Evolutionary conservation across 2,329 filamentous ascomycete species (phyloP), one percentile per base, ranked within the genome.

Genomic region (Sporothrix luriei): DNA sequence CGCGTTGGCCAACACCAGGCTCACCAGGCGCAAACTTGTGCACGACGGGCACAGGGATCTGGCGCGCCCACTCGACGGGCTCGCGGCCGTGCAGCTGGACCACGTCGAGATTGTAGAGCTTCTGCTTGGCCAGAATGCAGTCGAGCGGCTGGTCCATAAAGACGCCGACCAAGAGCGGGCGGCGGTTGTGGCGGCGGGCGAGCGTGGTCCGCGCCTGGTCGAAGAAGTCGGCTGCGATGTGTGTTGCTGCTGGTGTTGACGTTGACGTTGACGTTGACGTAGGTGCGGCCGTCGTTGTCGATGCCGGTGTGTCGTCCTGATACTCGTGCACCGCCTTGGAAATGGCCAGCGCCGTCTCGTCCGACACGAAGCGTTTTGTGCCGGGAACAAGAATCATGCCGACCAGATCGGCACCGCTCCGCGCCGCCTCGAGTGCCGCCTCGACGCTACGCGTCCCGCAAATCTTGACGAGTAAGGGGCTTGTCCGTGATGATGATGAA

Each of bases 61-160:
- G 80, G 59, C 82, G 86, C 1, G 94, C 90, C 94, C 94, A 99
- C 78, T 99, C 95, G 4, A 97, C 76, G 2, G 95, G 94, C 78
- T 99, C 96, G 61, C 90, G 86, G 10, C 95, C 96, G 77, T 99
- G 95, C 2, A 99, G 86, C 77, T 99, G 95, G 7, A 99, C 92
- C 68, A 97, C 82, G 77, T 99, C 95, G 55, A 99, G 86, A 59
- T 85, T 84, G 73, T 97, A 88, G 14, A 88, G 83, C 73, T 87
- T 87, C 75, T 96, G 91, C 78, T 94, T 88, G 72, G 89, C 86
- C 66, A 98, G 83, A 7, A 99, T 84, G 74, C 97, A 93, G 48
- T 88, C 86, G 11, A 99, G 83, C 0, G 94, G 88, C 77, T 98
- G 94, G 78, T 97, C 91, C 75, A 92, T 90, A 82, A 99, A 99